A percentile compares a stretch with the other conserved stretches of the same genome.
Evolutionary conservation across 257 asterid genomes (phyloP).

Genomic region (Nicotiana attenuata): DNA sequence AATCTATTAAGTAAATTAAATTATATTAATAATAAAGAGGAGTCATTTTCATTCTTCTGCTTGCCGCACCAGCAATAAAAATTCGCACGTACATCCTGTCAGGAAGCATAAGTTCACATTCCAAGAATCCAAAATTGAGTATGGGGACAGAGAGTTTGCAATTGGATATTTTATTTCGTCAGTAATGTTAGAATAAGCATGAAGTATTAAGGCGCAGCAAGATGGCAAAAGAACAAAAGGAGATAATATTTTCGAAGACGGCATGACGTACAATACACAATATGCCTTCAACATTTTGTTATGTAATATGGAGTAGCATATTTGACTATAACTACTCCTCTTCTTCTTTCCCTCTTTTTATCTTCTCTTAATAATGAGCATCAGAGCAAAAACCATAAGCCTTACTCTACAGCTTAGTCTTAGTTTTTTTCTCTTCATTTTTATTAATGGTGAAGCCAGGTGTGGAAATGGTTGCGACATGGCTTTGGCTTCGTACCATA

Average conservation of each 20-base stretch:
- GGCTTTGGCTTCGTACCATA: constrained; percentile 68
- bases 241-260: constrained; percentile 21
- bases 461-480: constrained; percentile 57
- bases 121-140: not conserved
- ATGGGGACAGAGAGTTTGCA: not conserved
- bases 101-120: not conserved
- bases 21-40: not conserved
- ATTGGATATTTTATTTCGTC: not conserved
- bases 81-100: not conserved
- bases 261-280: constrained; percentile 16
- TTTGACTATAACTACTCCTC: constrained; percentile 16
- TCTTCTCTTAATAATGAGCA: constrained; percentile 20
- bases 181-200: not conserved
- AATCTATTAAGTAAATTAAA: no score
- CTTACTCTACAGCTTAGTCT: not conserved
- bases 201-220: constrained; percentile 2
- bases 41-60: not conserved
- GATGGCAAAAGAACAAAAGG: not conserved
- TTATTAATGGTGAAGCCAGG: constrained; percentile 34
- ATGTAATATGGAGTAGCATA: constrained; percentile 25
- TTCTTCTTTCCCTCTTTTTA: constrained; percentile 3
- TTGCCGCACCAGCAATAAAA: not conserved
- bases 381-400: constrained; percentile 13
- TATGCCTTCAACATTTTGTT: constrained; percentile 12
- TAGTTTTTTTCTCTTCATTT: constrained; percentile 12